phyloP scores from a whole-genome alignment of 257 asterid species.

The Echites panduratus region DNA sequence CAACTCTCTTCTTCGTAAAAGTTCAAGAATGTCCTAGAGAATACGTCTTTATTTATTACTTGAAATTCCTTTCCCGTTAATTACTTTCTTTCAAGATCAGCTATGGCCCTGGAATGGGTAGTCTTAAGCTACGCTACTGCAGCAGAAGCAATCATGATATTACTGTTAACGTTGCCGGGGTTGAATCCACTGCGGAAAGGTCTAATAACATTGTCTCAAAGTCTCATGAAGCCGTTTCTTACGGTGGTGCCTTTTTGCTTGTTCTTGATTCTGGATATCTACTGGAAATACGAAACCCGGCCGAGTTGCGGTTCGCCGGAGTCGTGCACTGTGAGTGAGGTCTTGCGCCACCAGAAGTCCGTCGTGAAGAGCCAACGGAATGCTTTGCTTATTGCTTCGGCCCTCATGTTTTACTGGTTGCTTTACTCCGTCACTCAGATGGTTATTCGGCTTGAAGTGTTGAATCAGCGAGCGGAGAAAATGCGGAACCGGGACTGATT shows the following conservation, averaged over 20 bases:
- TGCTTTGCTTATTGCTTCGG: conserved; percentile 41
- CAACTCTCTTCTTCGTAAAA: not conserved
- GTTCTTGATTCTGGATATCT: conserved; percentile 44
- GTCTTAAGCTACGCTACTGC: conserved; percentile 40
- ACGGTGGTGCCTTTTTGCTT: conserved; percentile 39
- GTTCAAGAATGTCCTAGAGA: not conserved
- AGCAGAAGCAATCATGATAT: conserved; percentile 44
- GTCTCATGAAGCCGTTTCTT: conserved; percentile 40
- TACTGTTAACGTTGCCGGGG: conserved; percentile 33
- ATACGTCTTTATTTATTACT: no score
- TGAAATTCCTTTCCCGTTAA: no score
- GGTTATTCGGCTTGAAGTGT: conserved; percentile 31
- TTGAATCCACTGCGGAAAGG: conserved; percentile 37
- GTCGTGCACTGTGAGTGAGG: conserved; percentile 34
- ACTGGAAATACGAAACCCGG: conserved; percentile 54
- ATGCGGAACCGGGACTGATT: conserved; percentile 23
- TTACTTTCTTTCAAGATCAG: not conserved
- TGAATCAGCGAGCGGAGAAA: conserved; percentile 37
- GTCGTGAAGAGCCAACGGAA: conserved; percentile 42
- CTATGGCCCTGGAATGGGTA: conserved; percentile 66
- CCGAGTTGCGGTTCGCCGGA: conserved; percentile 30
- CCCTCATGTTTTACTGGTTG: conserved; percentile 45
- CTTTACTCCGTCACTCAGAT: conserved; percentile 37
- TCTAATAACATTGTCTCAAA: conserved; percentile 29
- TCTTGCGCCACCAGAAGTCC: conserved; percentile 45